phyloP scores from a whole-genome alignment of 78 protist genomes.

The Polysphondylium violaceum region DNA sequence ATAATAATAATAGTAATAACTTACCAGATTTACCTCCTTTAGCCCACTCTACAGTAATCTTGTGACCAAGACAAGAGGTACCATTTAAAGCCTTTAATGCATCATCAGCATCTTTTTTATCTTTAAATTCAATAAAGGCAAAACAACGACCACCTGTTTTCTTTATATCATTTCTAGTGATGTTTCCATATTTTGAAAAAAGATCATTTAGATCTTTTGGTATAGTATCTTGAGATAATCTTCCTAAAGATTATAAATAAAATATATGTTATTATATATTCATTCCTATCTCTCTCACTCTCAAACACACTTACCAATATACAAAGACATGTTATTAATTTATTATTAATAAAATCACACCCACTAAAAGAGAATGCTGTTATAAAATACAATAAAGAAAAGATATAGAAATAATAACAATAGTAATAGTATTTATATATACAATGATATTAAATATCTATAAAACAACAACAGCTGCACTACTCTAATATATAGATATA shows the following conservation, averaged over 20 bases:
- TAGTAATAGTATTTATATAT: background rate
- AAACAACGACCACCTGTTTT: slow-evolving; percentile 55
- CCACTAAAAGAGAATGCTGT: too few relatives aligned
- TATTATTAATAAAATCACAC: background rate
- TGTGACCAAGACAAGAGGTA: slow-evolving; percentile 1
- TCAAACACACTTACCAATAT: background rate
- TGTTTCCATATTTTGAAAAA: slow-evolving; percentile 58
- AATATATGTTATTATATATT: too few relatives aligned
- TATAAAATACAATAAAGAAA: background rate
- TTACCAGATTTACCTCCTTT: slow-evolving; percentile 59
- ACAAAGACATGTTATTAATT: background rate
- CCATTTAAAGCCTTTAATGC: slow-evolving; percentile 74
- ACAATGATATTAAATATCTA: too few relatives aligned
- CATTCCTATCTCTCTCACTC: too few relatives aligned
- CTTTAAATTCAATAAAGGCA: slow-evolving; percentile 73
- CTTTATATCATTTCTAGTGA: slow-evolving; percentile 65
- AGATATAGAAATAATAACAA: background rate
- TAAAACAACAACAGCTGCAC: too few relatives aligned
- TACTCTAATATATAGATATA: too few relatives aligned
- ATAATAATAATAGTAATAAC: background rate
- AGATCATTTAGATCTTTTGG: slow-evolving; percentile 27
- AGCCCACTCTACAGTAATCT: slow-evolving; percentile 71
- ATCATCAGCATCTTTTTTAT: slow-evolving; percentile 73
- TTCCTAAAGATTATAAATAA: slow-evolving; percentile 23
- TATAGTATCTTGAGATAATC: slow-evolving; percentile 25